phyloP scores from a whole-genome alignment of 148 eudicot species.

The Fallopia convolvulus region DNA sequence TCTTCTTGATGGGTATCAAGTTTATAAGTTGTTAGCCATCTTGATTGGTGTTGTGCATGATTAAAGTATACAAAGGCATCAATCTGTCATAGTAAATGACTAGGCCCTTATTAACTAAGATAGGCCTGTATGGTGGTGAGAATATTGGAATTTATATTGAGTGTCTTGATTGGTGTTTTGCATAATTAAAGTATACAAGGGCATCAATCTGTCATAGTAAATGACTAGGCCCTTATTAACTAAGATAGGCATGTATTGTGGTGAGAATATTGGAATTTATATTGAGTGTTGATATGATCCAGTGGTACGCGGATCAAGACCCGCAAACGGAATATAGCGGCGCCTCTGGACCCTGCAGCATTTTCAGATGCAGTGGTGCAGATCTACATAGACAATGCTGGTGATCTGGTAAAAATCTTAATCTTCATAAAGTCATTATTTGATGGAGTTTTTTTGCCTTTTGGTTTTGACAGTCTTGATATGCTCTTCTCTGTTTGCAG shows the following conservation, averaged over 20 bases:
- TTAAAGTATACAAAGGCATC: not conserved
- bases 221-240: not conserved
- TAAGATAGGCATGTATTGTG: not conserved
- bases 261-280: not conserved
- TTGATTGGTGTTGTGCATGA: not conserved
- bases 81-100: not conserved
- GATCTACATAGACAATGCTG: constrained; percentile 99
- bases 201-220: not conserved
- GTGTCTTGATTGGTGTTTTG: not conserved
- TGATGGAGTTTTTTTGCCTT: not conserved
- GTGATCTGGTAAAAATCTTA: constrained; percentile 71
- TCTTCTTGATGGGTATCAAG: not conserved
- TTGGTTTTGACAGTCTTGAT: not conserved
- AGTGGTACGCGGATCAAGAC: constrained; percentile 99
- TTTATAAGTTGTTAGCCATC: not conserved
- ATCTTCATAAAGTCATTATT: not conserved
- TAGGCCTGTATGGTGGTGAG: not conserved
- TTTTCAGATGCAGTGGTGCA: constrained; percentile 99
- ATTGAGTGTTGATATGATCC: constrained; percentile 14
- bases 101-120: not conserved
- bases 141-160: not conserved
- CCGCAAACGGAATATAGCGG: constrained; percentile 99
- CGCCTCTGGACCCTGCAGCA: constrained; percentile 99
- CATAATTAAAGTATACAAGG: not conserved
- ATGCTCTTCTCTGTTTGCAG: constrained; percentile 30